Base-by-base conservation (phyloP, 352 stramenopile genomes). In the Elongisporangium anandrum region DNA sequence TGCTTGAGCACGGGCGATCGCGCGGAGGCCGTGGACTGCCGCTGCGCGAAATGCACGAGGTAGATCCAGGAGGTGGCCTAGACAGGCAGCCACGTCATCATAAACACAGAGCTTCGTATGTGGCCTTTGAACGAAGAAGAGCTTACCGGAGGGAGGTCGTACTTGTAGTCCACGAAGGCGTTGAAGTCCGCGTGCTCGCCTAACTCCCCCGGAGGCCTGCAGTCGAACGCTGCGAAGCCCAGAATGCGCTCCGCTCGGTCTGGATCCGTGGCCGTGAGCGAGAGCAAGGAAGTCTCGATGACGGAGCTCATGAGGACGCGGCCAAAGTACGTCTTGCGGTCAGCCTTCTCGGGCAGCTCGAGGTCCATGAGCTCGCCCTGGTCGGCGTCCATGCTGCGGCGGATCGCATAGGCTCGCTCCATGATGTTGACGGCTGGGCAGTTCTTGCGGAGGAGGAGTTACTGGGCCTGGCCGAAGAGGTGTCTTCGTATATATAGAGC, bases 221-320 rank as follows among this genome's bases (percentile, higher is more conserved):
- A 74, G 57, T 94, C 76, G 20, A 92, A 79, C 9, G 77, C 68
- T 5, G 77, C 73, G 52, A 94, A 91, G 54, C 80, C 85, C 13
- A 92, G 57, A 21, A 87, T 52, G 13, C 78, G 77, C 9, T 90
- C 79, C 0, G 66, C 59, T 15, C 77, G 68, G 2, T 74, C 63
- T 7, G 70, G 61, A 49, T 92, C 84, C 0, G 69, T 79, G 8
- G 78, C 76, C 24, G 79, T 92, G 52, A 94, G 69, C 10, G 82
- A 75, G 23, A 94, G 59, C 60, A 84, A 77, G 5, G 77, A 86
- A 13, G 85, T 91, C 65, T 94, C 85, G 41, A 94, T 90, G 5
- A 92, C 63, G 10, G 73, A 56, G 39, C 73, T 77, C 1, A 89
- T 52, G 45, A 84, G 64, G 24, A 77, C 57, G 22, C 75, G 69